Evolutionary conservation across 2,329 filamentous ascomycete genomes (phyloP).

Genomic region (Ophiobolus disseminans): DNA sequence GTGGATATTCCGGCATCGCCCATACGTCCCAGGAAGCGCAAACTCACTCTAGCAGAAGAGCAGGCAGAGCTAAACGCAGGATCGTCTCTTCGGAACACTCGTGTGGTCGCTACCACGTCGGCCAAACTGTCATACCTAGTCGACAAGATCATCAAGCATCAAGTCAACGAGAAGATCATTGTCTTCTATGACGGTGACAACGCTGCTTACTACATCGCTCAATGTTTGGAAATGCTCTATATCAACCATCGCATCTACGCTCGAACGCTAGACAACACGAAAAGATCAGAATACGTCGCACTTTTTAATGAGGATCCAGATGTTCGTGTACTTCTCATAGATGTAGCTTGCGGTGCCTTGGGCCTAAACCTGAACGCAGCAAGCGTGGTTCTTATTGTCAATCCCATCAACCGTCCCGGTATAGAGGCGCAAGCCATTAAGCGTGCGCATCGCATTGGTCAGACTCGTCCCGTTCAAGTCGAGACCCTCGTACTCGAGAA

Average conservation of each 20-base stretch:
- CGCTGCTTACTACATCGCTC: conserved; percentile 82
- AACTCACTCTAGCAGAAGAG: conserved; percentile 40
- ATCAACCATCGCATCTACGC: conserved; percentile 72
- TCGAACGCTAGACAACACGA: conserved; percentile 64
- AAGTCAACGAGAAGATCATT: conserved; percentile 81
- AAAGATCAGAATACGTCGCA: conserved; percentile 76
- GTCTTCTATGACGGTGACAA: conserved; percentile 93
- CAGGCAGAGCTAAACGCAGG: conserved; percentile 44
- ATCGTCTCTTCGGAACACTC: conserved; percentile 65
- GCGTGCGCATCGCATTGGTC: conserved; percentile 85
- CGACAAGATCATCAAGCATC: conserved; percentile 71
- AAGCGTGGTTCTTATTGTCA: conserved; percentile 87
- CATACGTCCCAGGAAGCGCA: conserved; percentile 37
- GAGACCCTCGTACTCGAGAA: conserved; percentile 83
- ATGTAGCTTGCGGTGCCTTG: conserved; percentile 86
- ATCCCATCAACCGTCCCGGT: conserved; percentile 82
- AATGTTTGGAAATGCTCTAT: conserved; percentile 76
- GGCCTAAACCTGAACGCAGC: conserved; percentile 85
- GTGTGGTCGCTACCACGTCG: conserved; percentile 79
- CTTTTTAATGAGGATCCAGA: conserved; percentile 74
- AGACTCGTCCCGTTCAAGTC: conserved; percentile 77
- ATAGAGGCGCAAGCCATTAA: conserved; percentile 92
- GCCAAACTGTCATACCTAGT: conserved; percentile 88
- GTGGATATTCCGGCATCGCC: conserved; percentile 15
- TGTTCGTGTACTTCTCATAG: conserved; percentile 85